Base-by-base conservation (phyloP, 768 basidiomycete genomes). In the Guyanaporus albipodus region DNA sequence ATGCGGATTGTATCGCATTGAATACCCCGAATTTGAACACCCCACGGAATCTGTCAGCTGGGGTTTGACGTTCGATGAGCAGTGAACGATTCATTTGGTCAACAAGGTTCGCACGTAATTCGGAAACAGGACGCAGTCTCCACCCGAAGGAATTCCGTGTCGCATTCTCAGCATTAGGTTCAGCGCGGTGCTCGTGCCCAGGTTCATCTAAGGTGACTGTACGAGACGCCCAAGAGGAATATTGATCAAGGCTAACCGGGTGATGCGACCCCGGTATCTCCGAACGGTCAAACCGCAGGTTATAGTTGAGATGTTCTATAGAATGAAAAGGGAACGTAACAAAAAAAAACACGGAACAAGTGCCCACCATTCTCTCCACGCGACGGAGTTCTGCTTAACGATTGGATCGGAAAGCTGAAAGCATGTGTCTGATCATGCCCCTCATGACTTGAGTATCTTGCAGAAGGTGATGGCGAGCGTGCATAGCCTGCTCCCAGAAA, bases 11-110 rank as follows among this genome's bases (percentile, higher is more conserved):
- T 18, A 97, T 80, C 4, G 86, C 83, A 62, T 98, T 98, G 73
- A 97, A 97, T 4, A 86, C 79, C 0, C 83, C 82, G 54, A 94
- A 96, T 58, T 87, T 87, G 77, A 94, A 96, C 2, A 91, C 70
- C 0, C 75, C 71, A 14, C 88, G 80, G 64, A 86, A 92, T 14
- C 82, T 74, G 59, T 92, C 88, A 41, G 91, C 94, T 95, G 54
- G 8, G 36, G 34, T 36, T n/a, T 14, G 49, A 31, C 51, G n/a
- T 28, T 50, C 51, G 38, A 48, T 49, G 12, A 27, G 4, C 46
- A 26, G 48, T 10, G 34, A 22, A 37, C 1, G 14, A 18, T 23
- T 15, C 9, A 41, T 24, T n/a, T n/a, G n/a, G n/a, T n/a, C n/a
- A n/a, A n/a, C 22, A 36, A 22, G 33, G 24, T 4, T 17, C 79